Evolutionary conservation across 2,329 filamentous ascomycete genomes (phyloP), one percentile per base, ranked within the genome.

Genomic region (Pseudofabraea citricarpa): DNA sequence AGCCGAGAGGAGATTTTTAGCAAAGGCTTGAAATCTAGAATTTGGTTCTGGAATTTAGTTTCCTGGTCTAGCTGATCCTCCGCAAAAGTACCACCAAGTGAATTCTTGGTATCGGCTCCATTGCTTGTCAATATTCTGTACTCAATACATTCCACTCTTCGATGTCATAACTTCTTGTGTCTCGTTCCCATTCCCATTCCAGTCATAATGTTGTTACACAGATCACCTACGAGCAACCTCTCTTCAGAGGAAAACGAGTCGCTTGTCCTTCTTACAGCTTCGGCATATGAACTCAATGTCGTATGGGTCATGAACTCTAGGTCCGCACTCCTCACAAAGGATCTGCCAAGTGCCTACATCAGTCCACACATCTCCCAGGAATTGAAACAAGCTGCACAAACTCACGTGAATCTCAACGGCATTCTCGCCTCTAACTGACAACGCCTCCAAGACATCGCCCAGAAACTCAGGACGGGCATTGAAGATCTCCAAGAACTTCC

Each of bases 271-370:
- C 2, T 51, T 49, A 43, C 54, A 56, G 5, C n/a, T 24, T 20
- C 44, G 46, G 35, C 54, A 56, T 6, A 31, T 29, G 10, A 41
- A 32, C 3, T 13, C 33, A 22, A 52, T 32, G 9, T 43, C 40
- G 41, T 55, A 56, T 3, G 40, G 40, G 20, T 55, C 44, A 2
- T 35, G 48, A 3, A 35, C 29, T n/a, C 33, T 46, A 6, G 51
- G 44, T 13, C 52, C 54, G 46, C 54, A 56, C 5, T 54, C 44
- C 7, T 46, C 38, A 38, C 54, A 56, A 7, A 54, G 15, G 23
- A 37, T 15, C 20, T 37, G 21, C 19, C 8, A 32, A 18, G n/a
- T 8, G 19, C 8, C 13, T 16, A 23, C 35, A 8, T 36, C 33
- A 13, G 6, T 37, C 19, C 15, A 13, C 35, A 9, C 35, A 10